Base-by-base conservation (phyloP, 768 basidiomycete species). In the Sarcodon sp. region DNA sequence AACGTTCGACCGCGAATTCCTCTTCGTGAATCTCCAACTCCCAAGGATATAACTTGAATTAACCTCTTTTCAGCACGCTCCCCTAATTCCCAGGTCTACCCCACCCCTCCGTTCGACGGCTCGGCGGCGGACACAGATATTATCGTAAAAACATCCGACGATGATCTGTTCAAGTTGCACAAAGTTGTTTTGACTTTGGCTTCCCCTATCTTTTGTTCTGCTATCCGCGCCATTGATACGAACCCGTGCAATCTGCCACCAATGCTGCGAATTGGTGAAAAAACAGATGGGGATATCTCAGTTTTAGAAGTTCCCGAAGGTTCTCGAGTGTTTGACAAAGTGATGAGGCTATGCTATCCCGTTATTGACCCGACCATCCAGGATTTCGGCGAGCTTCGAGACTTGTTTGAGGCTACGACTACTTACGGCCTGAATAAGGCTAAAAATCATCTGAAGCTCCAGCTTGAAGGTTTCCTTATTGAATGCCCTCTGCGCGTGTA, bases 141-240 rank as follows among this genome's bases (percentile, higher is more conserved):
- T 46, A 69, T 77, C 47, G 60, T 82, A 37, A 70, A 73, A 45
- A 72, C 77, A 7, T 74, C 71, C 44, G 79, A 80, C 54, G 52
- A 61, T 16, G 65, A 69, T 53, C 62, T 67, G 49, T 80, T 79
- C 60, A 67, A 67, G 50, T 69, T 75, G 47, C 74, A 75, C 67
- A 76, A 74, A 53, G 53, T 70, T 35, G 62, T 81, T 47, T 64
- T 83, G 11, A 68, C 73, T n/a, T 55, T 77, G 12, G 71, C 76
- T 0, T 83, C 81, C 10, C 67, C 73, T 4, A 71, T 82, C 58
- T 81, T 82, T 52, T 3, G 21, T 27, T 2, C 21, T 27, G 21
- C 21, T 27, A 4, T 27, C 21, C 21, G 21, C 21, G 21, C 21
- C 21, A 27, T 27, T 4, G 21, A 27, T 27, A 27, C 21, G 21